Evolutionary conservation across 768 basidiomycete species (phyloP), one percentile per base, ranked within the genome.

Genomic region (Paxillus rubicundulus): DNA sequence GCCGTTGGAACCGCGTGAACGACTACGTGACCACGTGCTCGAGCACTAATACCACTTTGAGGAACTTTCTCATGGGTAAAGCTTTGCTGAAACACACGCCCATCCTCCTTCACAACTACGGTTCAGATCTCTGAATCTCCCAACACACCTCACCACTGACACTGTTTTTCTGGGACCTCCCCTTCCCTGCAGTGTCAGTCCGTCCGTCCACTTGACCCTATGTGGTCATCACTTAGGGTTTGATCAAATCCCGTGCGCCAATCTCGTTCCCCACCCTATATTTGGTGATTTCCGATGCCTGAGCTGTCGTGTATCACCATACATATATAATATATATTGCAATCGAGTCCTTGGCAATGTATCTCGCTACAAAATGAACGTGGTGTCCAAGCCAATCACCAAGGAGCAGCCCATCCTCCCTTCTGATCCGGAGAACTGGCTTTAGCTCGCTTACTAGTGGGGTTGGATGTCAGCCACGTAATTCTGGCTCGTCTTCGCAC

Each of bases 1-100:
- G 43, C 57, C 67, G 61, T 51, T 56, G 48, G 57, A 57, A 68
- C 63, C 63, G 61, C 70, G 65, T 50, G 65, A 69, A 52, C 6
- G 2, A 9, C 9, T 30, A 10, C 7, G 41, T 44, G 43, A 46
- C 57, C 47, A 54, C 55, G 59, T 62, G 49, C 61, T 61, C 66
- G 59, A 63, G 66, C 57, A 56, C 46, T 42, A 41, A 40, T 30
- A 30, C 30, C 9, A 30, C 30, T 30, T 41, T 41, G 10, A 18
- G 37, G 17, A 30, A 14, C 39, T 27, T 34, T 20, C 44, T 18
- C 44, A 30, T 30, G 30, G 27, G 27, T 28, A 28, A n/a, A n/a
- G n/a, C n/a, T n/a, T n/a, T n/a, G n/a, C n/a, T n/a, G n/a, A n/a
- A n/a, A n/a, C n/a, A n/a, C n/a, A n/a, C n/a, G n/a, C n/a, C n/a